Base-by-base conservation (phyloP, 352 stramenopile genomes). In the Globisporangium cystogenes region DNA sequence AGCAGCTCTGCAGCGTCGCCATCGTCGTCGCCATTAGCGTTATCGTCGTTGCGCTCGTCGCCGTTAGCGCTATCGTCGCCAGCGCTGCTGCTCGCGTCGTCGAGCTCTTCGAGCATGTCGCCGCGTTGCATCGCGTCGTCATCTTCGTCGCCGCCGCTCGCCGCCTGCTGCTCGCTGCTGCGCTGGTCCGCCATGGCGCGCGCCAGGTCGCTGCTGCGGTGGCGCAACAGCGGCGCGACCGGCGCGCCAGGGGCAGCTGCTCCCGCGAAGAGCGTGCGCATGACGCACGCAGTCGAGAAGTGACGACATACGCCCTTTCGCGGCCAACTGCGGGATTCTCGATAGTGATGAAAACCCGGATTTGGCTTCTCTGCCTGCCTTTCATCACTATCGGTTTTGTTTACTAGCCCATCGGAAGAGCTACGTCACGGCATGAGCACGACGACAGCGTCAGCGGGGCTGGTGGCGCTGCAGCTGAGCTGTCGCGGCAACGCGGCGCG, bases 381-480 rank as follows among this genome's bases (percentile, higher is more conserved):
- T 43, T 43, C 20, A 21, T 43, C 37, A 43, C 37, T 43, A 43
- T 21, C 12, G 18, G 0, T 29, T 44, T 26, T 37, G 31, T 37
- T 54, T 8, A 8, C 27, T 31, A 8, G 10, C 6, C 27, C 4
- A 31, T 31, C 27, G 10, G 7, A 31, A 10, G 8, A 36, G 12
- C 3, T 5, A 18, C 31, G 8, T 36, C 31, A 36, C 14, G 12
- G n/a, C n/a, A 36, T 36, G 31, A 36, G 31, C 31, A 11, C 37
- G 12, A 21, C 10, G n/a, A 18, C 7, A 7, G 59, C 70, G 35
- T 49, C 55, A 29, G 46, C 76, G 64, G 62, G 65, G 24, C 33
- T 90, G 37, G 54, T 80, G 60, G 74, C 76, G 53, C 70, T 90
- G 51, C 76, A 87, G 67, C 65, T 87, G 40, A 87, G 70, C 59